Conservation (phyloP, 1,139 yeast species). For the Candida tetrigidarum region DNA sequence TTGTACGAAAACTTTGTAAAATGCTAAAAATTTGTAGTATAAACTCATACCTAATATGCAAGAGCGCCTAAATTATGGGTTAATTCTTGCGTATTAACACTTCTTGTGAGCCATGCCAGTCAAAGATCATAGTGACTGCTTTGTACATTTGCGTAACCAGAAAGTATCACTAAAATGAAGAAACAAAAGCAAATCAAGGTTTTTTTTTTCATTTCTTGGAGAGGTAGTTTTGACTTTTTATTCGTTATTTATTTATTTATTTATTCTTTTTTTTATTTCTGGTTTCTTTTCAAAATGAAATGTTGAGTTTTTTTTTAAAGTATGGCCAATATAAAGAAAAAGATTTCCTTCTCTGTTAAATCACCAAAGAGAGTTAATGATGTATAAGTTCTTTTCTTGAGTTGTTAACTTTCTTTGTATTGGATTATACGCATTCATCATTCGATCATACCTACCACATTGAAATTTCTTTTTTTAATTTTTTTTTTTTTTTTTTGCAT, state of each 20-base stretch:
- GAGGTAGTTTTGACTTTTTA: not conserved
- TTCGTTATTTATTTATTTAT: too few species aligned
- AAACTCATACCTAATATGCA: not conserved
- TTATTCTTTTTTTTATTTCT: not conserved
- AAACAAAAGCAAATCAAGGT: not conserved
- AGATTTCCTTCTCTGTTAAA: not conserved
- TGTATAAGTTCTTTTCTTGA: not conserved
- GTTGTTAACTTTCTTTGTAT: not conserved
- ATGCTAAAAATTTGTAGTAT: not conserved
- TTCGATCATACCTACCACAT: not conserved
- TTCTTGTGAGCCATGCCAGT: too few species aligned
- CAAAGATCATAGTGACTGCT: too few species aligned
- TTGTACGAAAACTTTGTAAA: too few species aligned
- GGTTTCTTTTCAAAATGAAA: not conserved
- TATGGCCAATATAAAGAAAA: not conserved
- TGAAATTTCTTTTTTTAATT: not conserved
- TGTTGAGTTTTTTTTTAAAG: not conserved
- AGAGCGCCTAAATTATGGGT: too few species aligned
- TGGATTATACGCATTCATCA: not conserved
- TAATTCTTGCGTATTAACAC: too few species aligned
- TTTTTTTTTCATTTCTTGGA: not conserved
- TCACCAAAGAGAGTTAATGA: not conserved
- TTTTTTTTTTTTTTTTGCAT: not conserved
- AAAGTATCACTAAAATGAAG: constrained; percentile 2
- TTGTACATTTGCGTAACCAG: too few species aligned